Conservation (phyloP, 495 filamentous ascomycete genomes). For the Ascobolus immersus region DNA sequence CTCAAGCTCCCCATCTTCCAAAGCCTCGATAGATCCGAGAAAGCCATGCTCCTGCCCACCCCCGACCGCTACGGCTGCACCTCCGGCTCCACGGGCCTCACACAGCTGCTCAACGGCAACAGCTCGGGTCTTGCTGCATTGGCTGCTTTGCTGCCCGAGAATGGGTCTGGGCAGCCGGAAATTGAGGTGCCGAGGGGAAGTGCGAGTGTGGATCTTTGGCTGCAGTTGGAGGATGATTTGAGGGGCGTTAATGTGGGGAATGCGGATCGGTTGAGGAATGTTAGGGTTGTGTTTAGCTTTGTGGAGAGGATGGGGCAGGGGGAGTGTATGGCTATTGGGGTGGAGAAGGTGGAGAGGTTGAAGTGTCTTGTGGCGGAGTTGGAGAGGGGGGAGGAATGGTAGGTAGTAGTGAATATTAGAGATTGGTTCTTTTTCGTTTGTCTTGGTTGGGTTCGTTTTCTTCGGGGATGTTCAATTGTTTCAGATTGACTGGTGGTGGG, state of each 20-base stretch:
- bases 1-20: slow-evolving; percentile 37
- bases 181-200: slow-evolving; percentile 23
- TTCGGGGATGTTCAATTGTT: too few relatives aligned
- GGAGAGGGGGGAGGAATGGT: too few relatives aligned
- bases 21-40: slow-evolving; percentile 49
- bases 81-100: too few relatives aligned
- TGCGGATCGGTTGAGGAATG: slow-evolving; percentile 45
- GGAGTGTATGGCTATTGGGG: slow-evolving; percentile 18
- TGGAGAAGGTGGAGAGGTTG: slow-evolving; percentile 26
- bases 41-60: slow-evolving; percentile 49
- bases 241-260: slow-evolving; percentile 28
- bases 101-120: too few relatives aligned
- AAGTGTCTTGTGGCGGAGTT: too few relatives aligned
- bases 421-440: too few relatives aligned
- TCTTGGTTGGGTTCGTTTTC: too few relatives aligned
- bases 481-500: too few relatives aligned
- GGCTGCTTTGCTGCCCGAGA: too few relatives aligned
- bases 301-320: slow-evolving; percentile 26
- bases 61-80: slow-evolving; percentile 24
- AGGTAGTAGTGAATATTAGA: too few relatives aligned
- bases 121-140: too few relatives aligned
- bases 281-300: slow-evolving; percentile 64
- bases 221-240: slow-evolving; percentile 40
- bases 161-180: slow-evolving; percentile 21
- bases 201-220: slow-evolving; percentile 52